Evolutionary conservation across 345 rosid genomes (phyloP).

Genomic region (rapeseed (Brassica napus)): Da-Ae NC_063446.1:8851001-8851500

Average conservation of each 20-base stretch:
- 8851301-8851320: not conserved
- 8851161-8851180: not conserved
- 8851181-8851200: not conserved
- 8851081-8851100: not conserved
- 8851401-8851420: constrained; percentile 49
- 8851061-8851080: not conserved
- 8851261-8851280: not conserved
- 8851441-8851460: constrained; percentile 82
- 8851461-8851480: constrained; percentile 73
- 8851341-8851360: constrained; percentile 1
- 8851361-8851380: not conserved
- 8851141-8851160: not conserved
- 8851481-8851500: constrained; percentile 60
- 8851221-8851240: not conserved
- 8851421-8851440: constrained; percentile 54
- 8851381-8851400: not conserved
- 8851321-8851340: not conserved
- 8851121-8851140: not conserved
- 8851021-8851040: no score
- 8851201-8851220: not conserved
- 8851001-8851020: no score
- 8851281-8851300: not conserved
- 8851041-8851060: no score
- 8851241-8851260: not conserved
- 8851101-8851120: not conserved